Evolutionary conservation across 495 filamentous ascomycete species (phyloP), one percentile per base, ranked within the genome.

Genomic region (Xylaria sp.): DNA sequence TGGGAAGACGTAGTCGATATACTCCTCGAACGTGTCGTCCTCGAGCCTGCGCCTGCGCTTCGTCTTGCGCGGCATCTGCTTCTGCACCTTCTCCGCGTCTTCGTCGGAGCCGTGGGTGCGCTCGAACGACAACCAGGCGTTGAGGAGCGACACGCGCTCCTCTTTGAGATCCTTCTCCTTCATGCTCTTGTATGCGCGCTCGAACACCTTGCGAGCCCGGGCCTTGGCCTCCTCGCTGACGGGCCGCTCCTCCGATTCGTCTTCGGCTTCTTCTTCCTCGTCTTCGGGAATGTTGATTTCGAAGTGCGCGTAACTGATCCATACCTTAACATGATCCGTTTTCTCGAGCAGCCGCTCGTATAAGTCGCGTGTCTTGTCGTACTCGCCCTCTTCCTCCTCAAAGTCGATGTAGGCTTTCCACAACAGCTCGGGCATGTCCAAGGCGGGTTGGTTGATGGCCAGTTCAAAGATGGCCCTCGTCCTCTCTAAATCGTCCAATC

Each of bases 321-420:
- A 99, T 64, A 99, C 96, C 86, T 98, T 98, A 84, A 97, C 93
- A 77, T 99, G 97, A 78, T 93, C 92, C 21, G 97, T 97, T 89
- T 95, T 97, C 78, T 93, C 83, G 44, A 99, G 86, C 29, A 99
- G 85, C 31, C 96, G 89, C 83, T 98, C 96, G 82, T 98, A 99
- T 62, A 99, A 83, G n/a, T 83, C 79, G 57, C 96, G 86, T 2
- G 93, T 91, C 41, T 89, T 85, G 40, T 93, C 94, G 81, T 93
- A 97, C 80, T 98, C 93, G 66, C 90, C 92, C 78, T 95, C 92
- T 71, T 97, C 92, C 77, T 97, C 95, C 81, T 98, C 97, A 76
- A 98, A 99, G 81, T 98, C 95, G 76, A 99, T 98, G 78, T 97
- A 99, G 2, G 93, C 89, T 81, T 97, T 97, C 96, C 96, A 99